These are phyloP conservation scores for Candida hungchunana DNA, from an alignment of 805 yeast species.

Conservation along the genomic window DNA sequence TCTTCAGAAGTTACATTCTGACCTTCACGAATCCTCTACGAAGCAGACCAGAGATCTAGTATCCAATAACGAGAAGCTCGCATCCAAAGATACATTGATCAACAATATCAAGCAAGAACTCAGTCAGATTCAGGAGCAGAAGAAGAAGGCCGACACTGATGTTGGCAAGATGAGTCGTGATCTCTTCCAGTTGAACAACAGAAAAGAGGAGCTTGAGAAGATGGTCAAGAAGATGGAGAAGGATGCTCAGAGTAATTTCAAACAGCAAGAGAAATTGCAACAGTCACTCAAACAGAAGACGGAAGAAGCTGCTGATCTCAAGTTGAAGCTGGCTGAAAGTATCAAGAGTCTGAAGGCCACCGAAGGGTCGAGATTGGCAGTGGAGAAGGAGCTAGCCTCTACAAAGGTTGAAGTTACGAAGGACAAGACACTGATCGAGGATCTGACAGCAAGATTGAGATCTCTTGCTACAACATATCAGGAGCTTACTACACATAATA, in stretches of 20 bases:
- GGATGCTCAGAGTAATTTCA: slow-evolving; percentile 19
- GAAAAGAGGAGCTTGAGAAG: slow-evolving; percentile 48
- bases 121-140: slow-evolving; percentile 31
- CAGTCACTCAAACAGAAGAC: slow-evolving; percentile 16
- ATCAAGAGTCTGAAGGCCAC: slow-evolving; percentile 1
- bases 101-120: slow-evolving; percentile 26
- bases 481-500: slow-evolving; percentile 26
- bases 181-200: slow-evolving; percentile 58
- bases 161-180: slow-evolving; percentile 89
- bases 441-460: slow-evolving; percentile 42
- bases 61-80: slow-evolving; percentile 11
- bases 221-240: slow-evolving; percentile 38
- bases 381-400: slow-evolving; percentile 26
- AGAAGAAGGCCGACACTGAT: slow-evolving; percentile 74
- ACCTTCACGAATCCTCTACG: slow-evolving; percentile 29
- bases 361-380: slow-evolving; percentile 1
- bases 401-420: slow-evolving; percentile 26
- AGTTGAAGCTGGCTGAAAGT: slow-evolving; percentile 10
- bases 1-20: slow-evolving; percentile 31
- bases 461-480: slow-evolving; percentile 34
- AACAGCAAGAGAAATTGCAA: slow-evolving; percentile 21
- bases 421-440: slow-evolving; percentile 34
- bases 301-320: slow-evolving; percentile 13
- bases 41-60: slow-evolving; percentile 32
- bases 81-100: slow-evolving; percentile 22